Conservation (phyloP, 2,329 filamentous ascomycete genomes). For the Neurospora crassa region DNA sequence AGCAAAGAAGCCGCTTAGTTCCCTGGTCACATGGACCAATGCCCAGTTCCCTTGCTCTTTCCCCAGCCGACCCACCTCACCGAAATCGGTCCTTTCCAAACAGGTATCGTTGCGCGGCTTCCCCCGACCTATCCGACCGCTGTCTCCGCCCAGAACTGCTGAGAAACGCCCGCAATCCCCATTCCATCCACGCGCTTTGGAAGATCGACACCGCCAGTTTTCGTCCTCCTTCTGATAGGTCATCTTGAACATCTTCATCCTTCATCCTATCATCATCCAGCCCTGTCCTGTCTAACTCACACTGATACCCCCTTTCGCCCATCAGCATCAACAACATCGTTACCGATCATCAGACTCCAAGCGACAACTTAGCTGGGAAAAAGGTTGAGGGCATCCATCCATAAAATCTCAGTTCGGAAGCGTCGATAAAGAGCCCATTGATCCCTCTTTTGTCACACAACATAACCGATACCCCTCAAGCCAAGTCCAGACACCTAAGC, state of each 20-base stretch:
- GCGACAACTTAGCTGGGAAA: not conserved
- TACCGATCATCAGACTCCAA: not conserved
- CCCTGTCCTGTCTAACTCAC: not conserved
- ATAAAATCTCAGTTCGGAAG: not conserved
- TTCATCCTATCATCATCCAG: not conserved
- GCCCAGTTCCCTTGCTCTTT: not conserved
- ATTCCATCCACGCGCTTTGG: not conserved
- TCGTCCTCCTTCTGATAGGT: not conserved
- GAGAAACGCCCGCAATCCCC: constrained; percentile 2
- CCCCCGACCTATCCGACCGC: constrained; percentile 13
- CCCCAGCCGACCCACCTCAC: constrained; percentile 17
- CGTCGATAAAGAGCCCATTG: not conserved
- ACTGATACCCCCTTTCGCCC: not conserved
- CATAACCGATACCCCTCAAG: not conserved
- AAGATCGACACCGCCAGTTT: not conserved
- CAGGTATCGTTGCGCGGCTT: constrained; percentile 7
- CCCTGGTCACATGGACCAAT: constrained; percentile 12
- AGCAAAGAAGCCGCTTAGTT: not conserved
- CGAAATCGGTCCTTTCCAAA: constrained; percentile 15
- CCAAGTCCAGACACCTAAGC: not conserved
- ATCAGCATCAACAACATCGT: not conserved
- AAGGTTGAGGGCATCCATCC: not conserved
- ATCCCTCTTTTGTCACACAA: not conserved
- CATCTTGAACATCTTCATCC: constrained; percentile 1
- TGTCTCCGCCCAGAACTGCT: constrained; percentile 9